These are phyloP conservation scores for Paramecium sexaurelia DNA, from an alignment of 73 alveolate species.

Conservation along the genomic window DNA sequence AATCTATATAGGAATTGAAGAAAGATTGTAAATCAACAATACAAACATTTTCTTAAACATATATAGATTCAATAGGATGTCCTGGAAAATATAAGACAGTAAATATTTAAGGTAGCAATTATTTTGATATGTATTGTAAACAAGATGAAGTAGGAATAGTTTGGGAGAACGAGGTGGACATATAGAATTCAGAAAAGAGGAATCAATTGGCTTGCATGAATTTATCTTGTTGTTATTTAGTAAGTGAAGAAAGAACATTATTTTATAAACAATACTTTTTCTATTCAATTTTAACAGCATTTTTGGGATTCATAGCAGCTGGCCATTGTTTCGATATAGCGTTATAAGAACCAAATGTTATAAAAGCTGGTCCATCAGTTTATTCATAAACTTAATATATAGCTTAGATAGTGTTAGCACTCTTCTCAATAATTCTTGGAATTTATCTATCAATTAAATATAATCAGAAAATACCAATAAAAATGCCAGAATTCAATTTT, in stretches of 20 bases:
- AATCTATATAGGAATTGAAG: neutral
- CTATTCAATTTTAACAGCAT: slow-evolving; percentile 19
- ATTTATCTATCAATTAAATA: slow-evolving; percentile 10
- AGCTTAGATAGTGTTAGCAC: neutral
- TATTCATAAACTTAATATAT: slow-evolving; percentile 21
- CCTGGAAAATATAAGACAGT: slow-evolving; percentile 37
- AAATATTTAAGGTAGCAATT: neutral
- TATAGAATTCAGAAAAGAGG: neutral
- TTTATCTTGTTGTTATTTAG: slow-evolving; percentile 31
- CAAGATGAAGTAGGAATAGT: slow-evolving; percentile 47
- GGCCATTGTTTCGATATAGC: slow-evolving; percentile 60
- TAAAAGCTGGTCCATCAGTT: slow-evolving; percentile 53
- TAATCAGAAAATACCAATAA: neutral
- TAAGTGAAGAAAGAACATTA: slow-evolving; percentile 40
- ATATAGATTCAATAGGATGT: slow-evolving; percentile 44
- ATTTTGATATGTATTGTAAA: neutral
- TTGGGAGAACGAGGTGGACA: slow-evolving; percentile 17
- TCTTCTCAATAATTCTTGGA: slow-evolving; percentile 5
- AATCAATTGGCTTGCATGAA: slow-evolving; percentile 36
- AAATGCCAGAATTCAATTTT: neutral
- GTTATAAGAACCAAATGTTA: neutral
- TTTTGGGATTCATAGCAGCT: slow-evolving; percentile 52
- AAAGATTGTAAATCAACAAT: slow-evolving; percentile 36
- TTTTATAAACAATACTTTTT: slow-evolving; percentile 31
- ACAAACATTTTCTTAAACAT: neutral